Percentiles rank a stretch among this genome's conserved stretches.
Evolutionary conservation across 257 asterid genomes (phyloP).

Genomic region (Solanum ahanhuiri): DNA sequence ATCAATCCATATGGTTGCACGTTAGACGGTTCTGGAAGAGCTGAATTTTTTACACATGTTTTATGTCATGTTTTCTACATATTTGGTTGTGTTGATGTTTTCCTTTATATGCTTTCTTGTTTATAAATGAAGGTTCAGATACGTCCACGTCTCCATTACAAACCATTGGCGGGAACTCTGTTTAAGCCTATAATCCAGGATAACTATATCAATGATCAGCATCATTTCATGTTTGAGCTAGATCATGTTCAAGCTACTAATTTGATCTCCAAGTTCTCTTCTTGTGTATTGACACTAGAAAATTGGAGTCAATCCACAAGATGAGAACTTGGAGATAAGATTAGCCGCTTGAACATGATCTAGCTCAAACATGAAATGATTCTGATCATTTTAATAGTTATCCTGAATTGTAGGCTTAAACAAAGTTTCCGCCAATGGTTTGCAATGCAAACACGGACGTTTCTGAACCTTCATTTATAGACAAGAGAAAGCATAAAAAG

Average conservation of each 20-base stretch:
- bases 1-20: slow-evolving; percentile 92
- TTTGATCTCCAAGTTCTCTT: slow-evolving; percentile 29
- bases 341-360: slow-evolving; percentile 63
- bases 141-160: slow-evolving; percentile 37
- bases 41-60: slow-evolving; percentile 81
- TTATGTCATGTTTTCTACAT: neutral
- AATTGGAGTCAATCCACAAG: slow-evolving; percentile 18
- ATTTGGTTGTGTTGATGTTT: neutral
- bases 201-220: slow-evolving; percentile 36
- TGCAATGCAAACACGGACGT: slow-evolving; percentile 37
- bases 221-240: slow-evolving; percentile 72
- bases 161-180: slow-evolving; percentile 37
- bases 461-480: slow-evolving; percentile 41
- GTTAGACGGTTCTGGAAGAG: slow-evolving; percentile 46
- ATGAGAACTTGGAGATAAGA: slow-evolving; percentile 40
- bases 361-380: slow-evolving; percentile 75
- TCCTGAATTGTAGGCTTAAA: slow-evolving; percentile 58
- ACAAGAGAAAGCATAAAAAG: neutral
- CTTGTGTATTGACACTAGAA: slow-evolving; percentile 1
- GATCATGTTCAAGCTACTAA: slow-evolving; percentile 66
- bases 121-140: slow-evolving; percentile 40
- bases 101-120: slow-evolving; percentile 1
- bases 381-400: slow-evolving; percentile 35
- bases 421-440: slow-evolving; percentile 38
- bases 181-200: slow-evolving; percentile 61